Percentiles rank a stretch among this genome's conserved stretches.
These are phyloP conservation scores for Cyphellophora attinorum DNA, from an alignment of 2,329 filamentous ascomycete species.

Conservation along the genomic window DNA sequence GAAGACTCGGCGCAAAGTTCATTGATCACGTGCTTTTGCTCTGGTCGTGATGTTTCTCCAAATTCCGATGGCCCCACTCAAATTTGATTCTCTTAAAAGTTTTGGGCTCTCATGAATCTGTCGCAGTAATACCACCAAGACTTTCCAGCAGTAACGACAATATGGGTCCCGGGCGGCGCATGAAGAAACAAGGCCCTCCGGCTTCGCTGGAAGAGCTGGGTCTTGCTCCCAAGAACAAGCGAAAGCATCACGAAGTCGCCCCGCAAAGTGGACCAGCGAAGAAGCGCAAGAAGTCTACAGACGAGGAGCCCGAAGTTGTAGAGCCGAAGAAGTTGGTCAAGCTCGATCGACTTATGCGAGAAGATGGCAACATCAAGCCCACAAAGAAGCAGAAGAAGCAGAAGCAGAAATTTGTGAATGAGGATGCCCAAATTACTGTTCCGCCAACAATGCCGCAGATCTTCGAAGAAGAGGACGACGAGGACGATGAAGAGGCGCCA, in stretches of 20 bases:
- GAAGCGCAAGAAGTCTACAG: slow-evolving; percentile 53
- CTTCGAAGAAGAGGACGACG: slow-evolving; percentile 31
- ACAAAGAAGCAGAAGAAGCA: slow-evolving; percentile 24
- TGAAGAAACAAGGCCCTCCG: slow-evolving; percentile 91
- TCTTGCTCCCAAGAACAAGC: slow-evolving; percentile 55
- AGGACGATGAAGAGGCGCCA: slow-evolving; percentile 31
- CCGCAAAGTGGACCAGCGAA: slow-evolving; percentile 45
- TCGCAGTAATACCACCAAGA: too few species aligned
- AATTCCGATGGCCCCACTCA: too few species aligned
- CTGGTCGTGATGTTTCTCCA: too few species aligned
- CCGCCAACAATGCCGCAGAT: slow-evolving; percentile 22
- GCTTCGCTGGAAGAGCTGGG: slow-evolving; percentile 65
- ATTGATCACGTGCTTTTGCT: too few species aligned
- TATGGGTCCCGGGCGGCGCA: slow-evolving; percentile 85
- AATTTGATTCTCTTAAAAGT: too few species aligned
- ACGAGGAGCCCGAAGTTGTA: slow-evolving; percentile 30
- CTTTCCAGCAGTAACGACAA: too few species aligned
- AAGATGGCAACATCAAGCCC: slow-evolving; percentile 24
- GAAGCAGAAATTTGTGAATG: slow-evolving; percentile 21
- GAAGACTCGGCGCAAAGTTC: too few species aligned
- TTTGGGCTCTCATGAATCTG: too few species aligned
- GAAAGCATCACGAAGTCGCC: slow-evolving; percentile 67
- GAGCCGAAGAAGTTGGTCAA: slow-evolving; percentile 33
- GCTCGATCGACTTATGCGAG: slow-evolving; percentile 20
- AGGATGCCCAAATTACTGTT: slow-evolving; percentile 17